Evolutionary conservation across 225 moss, liverwort and hornwort genomes (phyloP), one percentile per base, ranked within the genome.

Genomic region (Pseudisothecium myosuroides): DNA sequence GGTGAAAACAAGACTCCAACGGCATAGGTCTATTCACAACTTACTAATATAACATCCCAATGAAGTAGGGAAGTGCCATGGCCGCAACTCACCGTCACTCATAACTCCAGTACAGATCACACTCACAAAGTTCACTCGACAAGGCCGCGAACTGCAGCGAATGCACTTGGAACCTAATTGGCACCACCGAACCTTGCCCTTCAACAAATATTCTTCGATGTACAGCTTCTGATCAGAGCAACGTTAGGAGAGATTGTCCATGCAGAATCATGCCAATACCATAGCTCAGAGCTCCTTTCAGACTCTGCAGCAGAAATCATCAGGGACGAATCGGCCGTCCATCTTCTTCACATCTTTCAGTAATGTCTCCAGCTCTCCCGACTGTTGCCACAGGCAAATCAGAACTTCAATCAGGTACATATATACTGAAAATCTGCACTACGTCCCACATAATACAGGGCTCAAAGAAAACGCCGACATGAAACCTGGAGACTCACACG

Each of bases 331-430:
- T 91, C 84, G 90, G 37, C 76, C 60, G 19, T 81, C 89, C 12
- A 78, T 66, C 74, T 47, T 92, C 86, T 93, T 93, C 82, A 92
- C 90, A 68, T 88, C 90, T 91, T 93, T 94, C 84, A 94, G 89
- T n/a, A 91, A 65, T 54, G 89, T 89, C 87, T 92, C 89, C 54
- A 94, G 89, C 87, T 94, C 92, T 74, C 94, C 93, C 9, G 94
- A 92, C 92, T 93, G 90, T 67, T 71, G 24, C 75, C 83, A 78
- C 63, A 86, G 26, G 61, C 22, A 88, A 88, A 87, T 59, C 66
- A 77, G 50, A 84, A 82, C 63, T n/a, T 83, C 80, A 41, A 76
- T 81, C 47, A 75, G 67, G 27, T 29, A 76, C 14, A 77, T n/a
- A n/a, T n/a, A n/a, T 59, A 56, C 41, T 88, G 36, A 41, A 85